A percentile compares a stretch with the other conserved stretches of the same genome.
Evolutionary conservation across 2,329 filamentous ascomycete species (phyloP).

Genomic region (Aureobasidium sp.): DNA sequence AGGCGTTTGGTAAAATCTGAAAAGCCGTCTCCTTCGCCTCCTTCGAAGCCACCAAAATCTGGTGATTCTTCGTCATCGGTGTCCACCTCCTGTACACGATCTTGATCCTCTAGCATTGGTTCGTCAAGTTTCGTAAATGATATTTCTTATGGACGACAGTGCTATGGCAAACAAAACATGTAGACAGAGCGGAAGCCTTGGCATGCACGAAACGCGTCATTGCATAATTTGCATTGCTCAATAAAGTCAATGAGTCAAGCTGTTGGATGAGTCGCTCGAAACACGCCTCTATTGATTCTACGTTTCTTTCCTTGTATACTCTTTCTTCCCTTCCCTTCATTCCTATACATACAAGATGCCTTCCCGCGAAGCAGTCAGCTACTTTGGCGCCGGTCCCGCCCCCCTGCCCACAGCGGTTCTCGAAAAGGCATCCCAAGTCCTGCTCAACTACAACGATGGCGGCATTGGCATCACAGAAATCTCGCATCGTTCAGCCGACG

Average conservation of each 20-base stretch:
- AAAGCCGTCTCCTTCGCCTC: slow-evolving; percentile 66
- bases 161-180: too few species aligned
- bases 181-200: background rate
- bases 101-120: background rate
- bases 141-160: too few species aligned
- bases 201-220: background rate
- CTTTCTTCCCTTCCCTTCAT: background rate
- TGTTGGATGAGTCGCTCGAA: background rate
- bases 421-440: slow-evolving; percentile 76
- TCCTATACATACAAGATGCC: slow-evolving; percentile 59
- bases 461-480: slow-evolving; percentile 92
- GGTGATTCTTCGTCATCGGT: slow-evolving; percentile 29
- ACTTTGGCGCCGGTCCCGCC: slow-evolving; percentile 95
- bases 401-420: slow-evolving; percentile 84
- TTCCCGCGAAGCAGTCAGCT: slow-evolving; percentile 77
- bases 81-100: background rate
- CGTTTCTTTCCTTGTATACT: background rate
- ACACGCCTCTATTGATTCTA: background rate
- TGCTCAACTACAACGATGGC: slow-evolving; percentile 83
- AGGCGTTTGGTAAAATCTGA: slow-evolving; percentile 72
- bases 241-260: background rate
- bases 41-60: slow-evolving; percentile 71
- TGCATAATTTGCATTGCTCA: too few species aligned
- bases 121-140: too few species aligned
- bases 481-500: slow-evolving; percentile 85